These are phyloP conservation scores for Trichoderma sp. DNA, from an alignment of 2,329 filamentous ascomycete species.

Conservation along the genomic window DNA sequence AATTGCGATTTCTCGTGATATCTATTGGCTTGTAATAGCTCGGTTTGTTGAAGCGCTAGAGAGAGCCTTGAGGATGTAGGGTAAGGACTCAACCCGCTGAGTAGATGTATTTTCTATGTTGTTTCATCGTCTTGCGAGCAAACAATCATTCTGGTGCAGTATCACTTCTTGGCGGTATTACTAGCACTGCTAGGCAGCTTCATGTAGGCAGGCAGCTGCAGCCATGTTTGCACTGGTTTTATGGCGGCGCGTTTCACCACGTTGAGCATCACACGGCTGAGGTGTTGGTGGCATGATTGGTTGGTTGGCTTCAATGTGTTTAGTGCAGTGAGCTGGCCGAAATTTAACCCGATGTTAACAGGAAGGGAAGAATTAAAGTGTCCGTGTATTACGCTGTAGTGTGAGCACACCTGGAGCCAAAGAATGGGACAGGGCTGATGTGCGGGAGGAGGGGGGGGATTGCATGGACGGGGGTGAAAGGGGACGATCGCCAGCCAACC, in stretches of 20 bases:
- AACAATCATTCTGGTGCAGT: neutral
- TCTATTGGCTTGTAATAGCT: neutral
- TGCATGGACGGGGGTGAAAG: neutral
- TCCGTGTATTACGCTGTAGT: neutral
- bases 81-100: neutral
- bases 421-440: neutral
- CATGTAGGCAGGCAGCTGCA: neutral
- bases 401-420: neutral
- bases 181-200: neutral
- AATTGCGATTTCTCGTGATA: neutral
- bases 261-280: neutral
- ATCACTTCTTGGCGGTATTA: neutral
- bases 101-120: neutral
- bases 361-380: neutral
- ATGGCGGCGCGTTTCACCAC: neutral
- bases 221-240: neutral
- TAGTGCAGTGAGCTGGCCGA: too few relatives aligned
- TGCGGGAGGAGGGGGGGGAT: neutral
- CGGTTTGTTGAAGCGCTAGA: fast-evolving
- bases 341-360: too few relatives aligned
- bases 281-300: neutral
- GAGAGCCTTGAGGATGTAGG: neutral
- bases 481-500: constrained; percentile 11
- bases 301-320: neutral
- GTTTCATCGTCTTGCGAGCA: neutral